Base-by-base conservation (phyloP, 192 early-diverging fungal species). In the Coemansia sp. region DNA sequence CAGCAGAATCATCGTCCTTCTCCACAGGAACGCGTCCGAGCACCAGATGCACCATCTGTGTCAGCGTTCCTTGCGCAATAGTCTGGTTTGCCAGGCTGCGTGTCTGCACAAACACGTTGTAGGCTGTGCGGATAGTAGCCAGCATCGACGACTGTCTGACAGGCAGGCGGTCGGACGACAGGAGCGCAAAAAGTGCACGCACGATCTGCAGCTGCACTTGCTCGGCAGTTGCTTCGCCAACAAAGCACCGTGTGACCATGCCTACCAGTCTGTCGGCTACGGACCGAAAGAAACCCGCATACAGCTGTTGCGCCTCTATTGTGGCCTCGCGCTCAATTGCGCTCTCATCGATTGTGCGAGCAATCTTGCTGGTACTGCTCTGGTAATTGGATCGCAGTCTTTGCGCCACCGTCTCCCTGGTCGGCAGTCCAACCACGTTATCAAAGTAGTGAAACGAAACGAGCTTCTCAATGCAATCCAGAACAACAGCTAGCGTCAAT, bases 131-230 rank as follows among this genome's bases (percentile, higher is more conserved):
- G 36, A 98, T 87, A 5, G 94, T 90, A 19, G 89, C 87, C 43
- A 96, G 81, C 69, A 98, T 78, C 7, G 91, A 76, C 32, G 87
- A 85, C 39, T 90, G 88, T 67, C 94, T 90, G 48, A 96, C 78
- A 5, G 87, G 88, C 32, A 85, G 77, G 39, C 82, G 83, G 8
- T 87, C 81, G 6, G 86, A 87, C 22, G 91, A 92, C 15, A 94
- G 87, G 52, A 94, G 91, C 12, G 90, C 92, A 60, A 93, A 83
- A 40, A 97, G 78, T 2, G 95, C 95, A 85, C 95, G 95, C 59
- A 96, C 87, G 10, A 98, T 91, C 69, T 98, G 95, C 65, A 96
- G 65, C 74, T 96, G 94, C 10, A 98, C 89, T 62, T 88, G 91
- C 22, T 95, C 94, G 60, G 91, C 91, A 0, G 91, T 94, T 41